Evolutionary conservation across 306 rosid genomes (phyloP).

Genomic region (Astragalus membranaceus): DNA sequence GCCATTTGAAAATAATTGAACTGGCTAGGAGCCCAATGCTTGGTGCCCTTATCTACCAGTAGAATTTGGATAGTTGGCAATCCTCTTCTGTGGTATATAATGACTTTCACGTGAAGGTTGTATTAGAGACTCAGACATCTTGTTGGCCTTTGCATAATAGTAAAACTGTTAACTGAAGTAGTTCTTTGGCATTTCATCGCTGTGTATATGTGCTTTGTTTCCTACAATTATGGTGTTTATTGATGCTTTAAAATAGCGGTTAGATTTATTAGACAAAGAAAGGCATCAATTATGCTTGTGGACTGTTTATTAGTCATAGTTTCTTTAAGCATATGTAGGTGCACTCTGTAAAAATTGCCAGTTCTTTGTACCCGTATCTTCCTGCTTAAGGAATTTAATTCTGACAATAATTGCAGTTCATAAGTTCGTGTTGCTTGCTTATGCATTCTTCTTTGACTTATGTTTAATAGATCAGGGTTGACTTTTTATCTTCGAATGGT

Average conservation of each 20-base stretch:
- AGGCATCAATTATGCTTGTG: not conserved
- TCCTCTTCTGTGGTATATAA: not conserved
- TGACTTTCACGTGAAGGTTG: not conserved
- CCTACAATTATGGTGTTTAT: not conserved
- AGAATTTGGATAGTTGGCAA: not conserved
- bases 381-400: not conserved
- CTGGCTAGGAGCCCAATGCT: not conserved
- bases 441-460: constrained; percentile 14
- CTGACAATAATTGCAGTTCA: not conserved
- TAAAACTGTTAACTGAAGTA: not conserved
- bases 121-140: not conserved
- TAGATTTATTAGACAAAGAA: not conserved
- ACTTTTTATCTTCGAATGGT: constrained; percentile 53
- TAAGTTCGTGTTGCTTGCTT: not conserved
- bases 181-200: not conserved
- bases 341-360: not conserved
- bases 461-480: constrained; percentile 59
- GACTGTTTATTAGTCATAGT: not conserved
- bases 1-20: not conserved
- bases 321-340: not conserved
- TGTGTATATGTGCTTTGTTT: not conserved
- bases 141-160: not conserved
- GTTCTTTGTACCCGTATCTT: not conserved
- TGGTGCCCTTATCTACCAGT: not conserved
- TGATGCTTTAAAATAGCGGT: not conserved